Conservation (phyloP, 305 asterid species). For the Fraxinus latifolia region DNA sequence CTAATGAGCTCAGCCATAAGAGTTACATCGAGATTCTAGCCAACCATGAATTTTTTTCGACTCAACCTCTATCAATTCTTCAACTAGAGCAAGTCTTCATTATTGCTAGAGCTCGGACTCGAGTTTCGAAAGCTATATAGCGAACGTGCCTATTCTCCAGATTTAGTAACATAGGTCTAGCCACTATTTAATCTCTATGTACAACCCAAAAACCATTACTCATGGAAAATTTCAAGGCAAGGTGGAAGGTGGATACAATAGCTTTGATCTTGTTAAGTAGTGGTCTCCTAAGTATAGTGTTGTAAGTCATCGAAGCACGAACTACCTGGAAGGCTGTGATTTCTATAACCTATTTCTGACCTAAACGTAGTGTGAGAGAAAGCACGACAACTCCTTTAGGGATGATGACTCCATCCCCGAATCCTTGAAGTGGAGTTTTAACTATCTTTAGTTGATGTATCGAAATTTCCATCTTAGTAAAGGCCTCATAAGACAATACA, state of each 20-base stretch:
- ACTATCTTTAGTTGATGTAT: too few relatives aligned
- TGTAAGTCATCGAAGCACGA: background rate
- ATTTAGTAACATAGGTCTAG: background rate
- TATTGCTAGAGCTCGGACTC: background rate
- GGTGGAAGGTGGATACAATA: background rate
- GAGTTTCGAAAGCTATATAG: too few relatives aligned
- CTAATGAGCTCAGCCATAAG: background rate
- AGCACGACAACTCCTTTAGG: background rate
- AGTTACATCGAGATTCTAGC: background rate
- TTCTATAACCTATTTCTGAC: background rate
- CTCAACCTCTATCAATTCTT: background rate
- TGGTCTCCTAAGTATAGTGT: background rate
- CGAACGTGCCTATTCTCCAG: background rate
- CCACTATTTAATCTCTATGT: too few relatives aligned
- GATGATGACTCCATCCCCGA: background rate
- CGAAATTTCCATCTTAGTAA: background rate
- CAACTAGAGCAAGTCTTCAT: background rate
- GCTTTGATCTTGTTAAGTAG: background rate
- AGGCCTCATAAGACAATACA: background rate
- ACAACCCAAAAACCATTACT: background rate
- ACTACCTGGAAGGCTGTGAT: background rate
- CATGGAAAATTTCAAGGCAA: background rate
- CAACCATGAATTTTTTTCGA: too few relatives aligned
- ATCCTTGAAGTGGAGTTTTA: background rate
- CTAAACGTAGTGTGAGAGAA: background rate